Evolutionary conservation across 768 basidiomycete species (phyloP).

Genomic region (Termitomyces sp.): DNA sequence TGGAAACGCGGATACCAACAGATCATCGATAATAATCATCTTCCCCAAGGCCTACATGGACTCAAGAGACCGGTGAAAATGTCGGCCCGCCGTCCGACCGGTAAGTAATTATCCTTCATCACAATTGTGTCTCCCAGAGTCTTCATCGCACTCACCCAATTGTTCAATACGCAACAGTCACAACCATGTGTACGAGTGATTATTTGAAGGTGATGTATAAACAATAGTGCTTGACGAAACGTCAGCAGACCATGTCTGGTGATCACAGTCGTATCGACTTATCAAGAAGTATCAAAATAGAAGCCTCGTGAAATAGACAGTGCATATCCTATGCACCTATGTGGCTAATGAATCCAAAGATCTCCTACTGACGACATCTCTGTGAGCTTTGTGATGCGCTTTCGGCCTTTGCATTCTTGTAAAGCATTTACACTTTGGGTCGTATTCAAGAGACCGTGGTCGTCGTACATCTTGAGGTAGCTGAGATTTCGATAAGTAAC

Average conservation of each 20-base stretch:
- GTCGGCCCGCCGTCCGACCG: neutral
- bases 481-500: constrained; percentile 24
- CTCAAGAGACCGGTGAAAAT: neutral
- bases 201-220: too few species aligned
- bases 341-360: neutral
- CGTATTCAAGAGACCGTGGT: constrained; percentile 42
- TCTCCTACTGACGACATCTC: constrained; percentile 19
- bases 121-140: neutral
- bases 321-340: neutral
- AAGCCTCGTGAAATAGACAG: neutral
- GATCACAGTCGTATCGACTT: neutral
- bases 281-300: neutral
- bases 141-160: neutral
- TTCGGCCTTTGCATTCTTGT: constrained; percentile 62
- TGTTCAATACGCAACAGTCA: neutral
- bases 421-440: constrained; percentile 47
- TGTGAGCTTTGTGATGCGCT: constrained; percentile 37
- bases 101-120: neutral
- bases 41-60: too few species aligned
- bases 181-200: neutral
- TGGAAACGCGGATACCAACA: neutral
- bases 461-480: constrained; percentile 57
- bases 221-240: neutral
- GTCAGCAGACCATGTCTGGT: neutral
- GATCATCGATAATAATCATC: neutral